Percentiles rank a stretch among this genome's conserved stretches.
phyloP scores from a whole-genome alignment of 306 rosid genomes.

The Arachis hypogaea region DNA sequence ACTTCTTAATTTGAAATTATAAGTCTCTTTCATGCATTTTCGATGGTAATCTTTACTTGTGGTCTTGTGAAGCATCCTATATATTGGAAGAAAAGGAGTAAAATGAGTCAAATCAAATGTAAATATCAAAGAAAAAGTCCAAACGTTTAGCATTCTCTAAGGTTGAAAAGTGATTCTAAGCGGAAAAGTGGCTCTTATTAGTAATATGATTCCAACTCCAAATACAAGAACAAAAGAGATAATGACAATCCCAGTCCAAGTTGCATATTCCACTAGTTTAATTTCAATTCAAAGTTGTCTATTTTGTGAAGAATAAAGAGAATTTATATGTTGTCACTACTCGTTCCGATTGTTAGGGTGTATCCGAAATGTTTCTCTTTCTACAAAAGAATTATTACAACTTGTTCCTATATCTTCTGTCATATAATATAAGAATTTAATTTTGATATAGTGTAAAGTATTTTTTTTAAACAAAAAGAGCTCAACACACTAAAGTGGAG shows the following conservation, averaged over 20 bases:
- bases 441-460: too few species aligned
- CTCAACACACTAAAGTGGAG: too few species aligned
- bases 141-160: background rate
- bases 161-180: background rate
- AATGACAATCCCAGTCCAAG: background rate
- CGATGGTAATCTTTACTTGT: too few species aligned
- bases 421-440: too few species aligned
- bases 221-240: background rate
- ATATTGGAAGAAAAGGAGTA: slow-evolving; percentile 1
- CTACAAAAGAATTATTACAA: background rate
- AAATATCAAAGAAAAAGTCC: background rate
- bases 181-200: background rate
- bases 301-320: background rate
- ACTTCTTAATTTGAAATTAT: too few species aligned
- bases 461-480: too few species aligned
- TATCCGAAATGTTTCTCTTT: background rate
- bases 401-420: too few species aligned
- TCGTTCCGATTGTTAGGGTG: background rate
- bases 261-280: background rate
- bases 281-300: background rate
- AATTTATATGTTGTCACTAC: background rate
- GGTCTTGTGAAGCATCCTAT: too few species aligned
- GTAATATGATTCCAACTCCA: background rate
- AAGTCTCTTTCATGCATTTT: too few species aligned
- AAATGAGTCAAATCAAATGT: background rate